Evolutionary conservation across 805 yeast species (phyloP), one percentile per base, ranked within the genome.

Genomic region (Nakazawaea pomicola): DNA sequence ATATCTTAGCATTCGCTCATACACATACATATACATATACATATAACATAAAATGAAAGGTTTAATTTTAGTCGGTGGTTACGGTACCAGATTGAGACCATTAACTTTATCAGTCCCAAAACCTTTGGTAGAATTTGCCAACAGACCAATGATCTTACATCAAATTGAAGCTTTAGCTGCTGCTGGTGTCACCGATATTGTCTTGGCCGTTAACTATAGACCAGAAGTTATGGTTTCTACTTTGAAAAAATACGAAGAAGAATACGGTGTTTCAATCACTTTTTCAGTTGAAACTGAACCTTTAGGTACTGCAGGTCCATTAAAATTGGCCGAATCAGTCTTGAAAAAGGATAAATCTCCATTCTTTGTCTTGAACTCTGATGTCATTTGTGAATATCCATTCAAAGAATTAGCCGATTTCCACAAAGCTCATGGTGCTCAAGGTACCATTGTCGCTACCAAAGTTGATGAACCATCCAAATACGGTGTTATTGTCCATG

Each of bases 81-180:
- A 90, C 76, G 99, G 99, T 77, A 93, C 99, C 61, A 93, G 99
- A 75, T 84, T 93, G 74, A 90, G 99, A 80, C 99, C 99, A 49
- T 76, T 93, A 60, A 90, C 98, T 49, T 74, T 90, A 57, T 88
- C 97, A 45, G 77, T 83, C 51, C 98, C 98, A 65, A 90, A 90
- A 72, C 98, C 98, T 39, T 76, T 90, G 67, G 97, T 90, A 51
- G 98, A 91, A 72, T 93, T 93, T 60, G 99, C 86, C 65, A 93
- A 93, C 86, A 86, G 91, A 73, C 98, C 99, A 60, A 93, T 93
- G 99, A 93, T 93, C 58, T 74, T 88, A 57, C 99, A 93, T 68
- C 99, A 93, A 74, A 89, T 93, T 62, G 97, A 93, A 73, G 96
- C 99, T 40, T 75, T 93, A 49, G 96, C 98, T 48, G 80, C 80